phyloP scores from a whole-genome alignment of 2,329 filamentous ascomycete species.

The Beauveria caledonica region DNA sequence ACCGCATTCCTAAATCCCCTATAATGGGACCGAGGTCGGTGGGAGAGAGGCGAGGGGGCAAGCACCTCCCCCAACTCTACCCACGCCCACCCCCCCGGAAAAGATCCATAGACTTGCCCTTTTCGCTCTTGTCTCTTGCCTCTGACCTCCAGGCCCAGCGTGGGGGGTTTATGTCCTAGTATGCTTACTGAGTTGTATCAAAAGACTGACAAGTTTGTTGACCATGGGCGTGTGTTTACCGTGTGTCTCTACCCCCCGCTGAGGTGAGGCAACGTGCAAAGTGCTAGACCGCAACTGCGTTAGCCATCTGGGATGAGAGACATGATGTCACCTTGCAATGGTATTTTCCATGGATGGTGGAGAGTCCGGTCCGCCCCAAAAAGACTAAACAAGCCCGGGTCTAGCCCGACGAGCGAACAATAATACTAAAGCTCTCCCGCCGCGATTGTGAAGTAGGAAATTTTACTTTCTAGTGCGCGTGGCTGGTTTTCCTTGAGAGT shows the following conservation, averaged over 20 bases:
- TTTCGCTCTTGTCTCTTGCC: too few relatives aligned
- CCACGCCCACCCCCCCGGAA: too few relatives aligned
- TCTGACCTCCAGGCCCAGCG: neutral
- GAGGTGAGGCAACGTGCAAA: neutral
- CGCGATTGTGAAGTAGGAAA: neutral
- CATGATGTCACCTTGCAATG: slow-evolving; percentile 9
- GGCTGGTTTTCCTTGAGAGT: neutral
- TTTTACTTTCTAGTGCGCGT: neutral
- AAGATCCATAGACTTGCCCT: too few relatives aligned
- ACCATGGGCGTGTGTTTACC: neutral
- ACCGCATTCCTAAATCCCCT: too few relatives aligned
- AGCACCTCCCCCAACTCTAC: too few relatives aligned
- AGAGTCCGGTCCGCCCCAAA: neutral
- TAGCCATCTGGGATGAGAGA: slow-evolving; percentile 7
- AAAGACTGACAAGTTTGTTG: too few relatives aligned
- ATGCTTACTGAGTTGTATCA: neutral
- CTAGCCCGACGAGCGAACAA: neutral
- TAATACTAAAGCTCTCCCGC: neutral
- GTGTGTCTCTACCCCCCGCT: neutral
- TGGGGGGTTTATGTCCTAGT: neutral
- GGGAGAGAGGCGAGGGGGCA: too few relatives aligned
- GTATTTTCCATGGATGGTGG: neutral
- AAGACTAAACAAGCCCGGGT: neutral
- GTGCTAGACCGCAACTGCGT: neutral
- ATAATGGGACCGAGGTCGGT: too few relatives aligned